Evolutionary conservation across 768 basidiomycete genomes (phyloP), one percentile per base, ranked within the genome.

Genomic region (Suillus alpinus): DNA sequence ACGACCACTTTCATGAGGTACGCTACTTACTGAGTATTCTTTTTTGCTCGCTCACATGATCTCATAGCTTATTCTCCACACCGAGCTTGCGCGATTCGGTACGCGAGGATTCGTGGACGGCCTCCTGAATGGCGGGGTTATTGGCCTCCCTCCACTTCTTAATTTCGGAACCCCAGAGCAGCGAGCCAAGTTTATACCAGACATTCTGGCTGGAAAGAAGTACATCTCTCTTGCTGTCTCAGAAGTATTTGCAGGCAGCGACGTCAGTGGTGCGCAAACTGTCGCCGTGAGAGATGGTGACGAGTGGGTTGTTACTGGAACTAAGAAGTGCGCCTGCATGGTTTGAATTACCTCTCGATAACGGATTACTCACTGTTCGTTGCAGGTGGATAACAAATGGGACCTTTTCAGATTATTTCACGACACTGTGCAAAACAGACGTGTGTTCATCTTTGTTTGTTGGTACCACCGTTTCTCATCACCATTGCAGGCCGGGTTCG

Each of bases 1-100:
- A 91, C 67, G 92, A 97, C 73, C 95, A 95, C 69, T 98, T 98
- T 81, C 89, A 97, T 68, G 95, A 93, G 79, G 89, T 88, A 59
- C 12, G 67, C 62, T n/a, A 4, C 40, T 18, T 26, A 64, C 43
- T n/a, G 14, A 55, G 10, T 18, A 29, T 16, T 29, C 10, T 12
- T 2, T n/a, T 50, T 14, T 37, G 14, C 23, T 36, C 18, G 52
- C 60, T 60, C 55, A 65, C 26, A n/a, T 44, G 36, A 23, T 18
- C 51, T 41, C 55, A 37, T 62, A 92, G 90, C 80, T 87, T 49
- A 91, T 93, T 62, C 80, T 93, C 59, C 86, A 91, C 64, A 84
- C 87, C 43, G 96, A 98, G 73, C 78, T 97, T 26, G 83, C 86
- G 4, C 86, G 94, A 14, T 86, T 92, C 56, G 91, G 90, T 29